These are phyloP conservation scores for Sugiyamaella smithiae DNA, from an alignment of 805 yeast genomes.

Conservation along the genomic window DNA sequence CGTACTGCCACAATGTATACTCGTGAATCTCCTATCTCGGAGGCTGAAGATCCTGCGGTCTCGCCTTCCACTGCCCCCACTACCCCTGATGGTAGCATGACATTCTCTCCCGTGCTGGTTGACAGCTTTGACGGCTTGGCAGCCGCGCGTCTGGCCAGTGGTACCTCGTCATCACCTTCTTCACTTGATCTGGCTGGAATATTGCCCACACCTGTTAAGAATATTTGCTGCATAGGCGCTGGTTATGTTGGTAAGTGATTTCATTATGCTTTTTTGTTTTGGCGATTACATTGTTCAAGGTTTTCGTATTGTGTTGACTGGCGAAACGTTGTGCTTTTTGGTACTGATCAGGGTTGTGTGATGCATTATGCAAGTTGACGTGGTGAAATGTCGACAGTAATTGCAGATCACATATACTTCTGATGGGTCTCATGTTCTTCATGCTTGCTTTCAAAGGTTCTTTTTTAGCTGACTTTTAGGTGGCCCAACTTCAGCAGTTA, in stretches of 20 bases:
- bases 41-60: neutral
- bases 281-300: no score
- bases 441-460: no score
- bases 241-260: constrained; percentile 25
- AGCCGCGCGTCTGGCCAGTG: constrained; percentile 2
- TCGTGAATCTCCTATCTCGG: neutral
- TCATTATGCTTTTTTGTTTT: no score
- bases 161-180: constrained; percentile 1
- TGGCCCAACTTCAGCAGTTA: constrained; percentile 34
- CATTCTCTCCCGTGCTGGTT: constrained; percentile 4
- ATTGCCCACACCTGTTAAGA: constrained; percentile 13
- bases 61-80: constrained; percentile 4
- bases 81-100: constrained; percentile 1
- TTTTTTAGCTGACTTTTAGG: no score
- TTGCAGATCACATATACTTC: no score
- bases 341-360: no score
- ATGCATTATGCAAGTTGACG: no score
- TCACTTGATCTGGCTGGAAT: constrained; percentile 3
- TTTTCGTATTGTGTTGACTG: no score
- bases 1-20: neutral
- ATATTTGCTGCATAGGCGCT: constrained; percentile 33
- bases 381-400: no score
- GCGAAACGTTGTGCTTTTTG: no score
- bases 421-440: no score
- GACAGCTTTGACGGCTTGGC: constrained; percentile 1